These are phyloP conservation scores for Closterium sp. DNA, from an alignment of 139 green algal species.

Conservation along the genomic window DNA sequence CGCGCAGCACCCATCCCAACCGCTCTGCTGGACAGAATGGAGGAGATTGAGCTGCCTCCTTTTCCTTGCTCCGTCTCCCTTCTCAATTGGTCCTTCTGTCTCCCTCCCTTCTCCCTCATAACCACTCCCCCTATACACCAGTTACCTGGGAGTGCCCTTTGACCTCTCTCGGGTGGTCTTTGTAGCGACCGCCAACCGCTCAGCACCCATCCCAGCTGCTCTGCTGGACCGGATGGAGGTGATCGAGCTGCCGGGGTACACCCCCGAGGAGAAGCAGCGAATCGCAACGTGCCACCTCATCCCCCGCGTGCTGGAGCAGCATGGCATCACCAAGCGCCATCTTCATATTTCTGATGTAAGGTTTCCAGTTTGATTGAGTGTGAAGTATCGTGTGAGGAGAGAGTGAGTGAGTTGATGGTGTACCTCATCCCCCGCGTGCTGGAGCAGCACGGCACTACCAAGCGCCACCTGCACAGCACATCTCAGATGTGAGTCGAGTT, in stretches of 20 bases:
- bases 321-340: constrained; percentile 59
- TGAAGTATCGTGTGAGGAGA: not conserved
- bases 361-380: not conserved
- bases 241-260: constrained; percentile 60
- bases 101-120: no score
- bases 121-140: not conserved
- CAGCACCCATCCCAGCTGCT: constrained; percentile 43
- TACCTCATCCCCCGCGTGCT: not conserved
- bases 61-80: no score
- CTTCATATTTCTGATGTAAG: constrained; percentile 38
- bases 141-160: constrained; percentile 58
- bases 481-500: not conserved
- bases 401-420: not conserved
- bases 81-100: no score
- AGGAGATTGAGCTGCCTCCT: constrained; percentile 56
- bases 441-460: no score
- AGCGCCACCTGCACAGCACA: no score
- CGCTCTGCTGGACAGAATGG: constrained; percentile 56
- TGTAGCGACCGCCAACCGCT: constrained; percentile 55
- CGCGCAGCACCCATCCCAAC: no score
- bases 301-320: constrained; percentile 59
- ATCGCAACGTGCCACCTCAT: constrained; percentile 58
- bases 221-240: constrained; percentile 61
- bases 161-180: constrained; percentile 59
- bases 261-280: constrained; percentile 59